A percentile compares a stretch with the other conserved stretches of the same genome.
Conservation (phyloP, 805 yeast species). For the Schwanniomyces vanrijiae region DNA sequence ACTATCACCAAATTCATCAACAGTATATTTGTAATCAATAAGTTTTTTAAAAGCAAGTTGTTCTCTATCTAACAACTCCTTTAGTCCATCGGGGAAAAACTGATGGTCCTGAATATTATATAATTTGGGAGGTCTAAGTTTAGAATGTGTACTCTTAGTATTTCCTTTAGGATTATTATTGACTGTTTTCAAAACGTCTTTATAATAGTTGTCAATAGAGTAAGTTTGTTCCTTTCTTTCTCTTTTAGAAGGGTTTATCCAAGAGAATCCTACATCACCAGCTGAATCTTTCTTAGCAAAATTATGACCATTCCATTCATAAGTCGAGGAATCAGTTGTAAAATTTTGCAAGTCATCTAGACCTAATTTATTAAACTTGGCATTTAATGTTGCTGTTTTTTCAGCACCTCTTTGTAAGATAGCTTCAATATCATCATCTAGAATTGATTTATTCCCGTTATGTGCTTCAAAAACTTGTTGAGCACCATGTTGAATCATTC, state of each 20-base stretch:
- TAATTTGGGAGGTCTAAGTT: conserved; percentile 62
- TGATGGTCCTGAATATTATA: conserved; percentile 72
- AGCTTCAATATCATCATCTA: conserved; percentile 76
- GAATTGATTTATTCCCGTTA: conserved; percentile 25
- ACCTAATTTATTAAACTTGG: conserved; percentile 82
- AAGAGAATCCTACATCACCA: conserved; percentile 42
- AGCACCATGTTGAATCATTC: conserved; percentile 98
- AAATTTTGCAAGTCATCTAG: conserved; percentile 92
- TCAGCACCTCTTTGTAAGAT: conserved; percentile 79
- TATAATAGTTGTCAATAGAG: conserved; percentile 73
- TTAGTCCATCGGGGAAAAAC: conserved; percentile 59
- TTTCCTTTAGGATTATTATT: conserved; percentile 8
- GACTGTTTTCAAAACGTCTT: conserved; percentile 54
- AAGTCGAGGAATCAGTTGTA: conserved; percentile 83
- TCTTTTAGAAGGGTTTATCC: conserved; percentile 77
- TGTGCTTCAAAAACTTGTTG: conserved; percentile 71
- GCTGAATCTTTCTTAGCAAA: conserved; percentile 57
- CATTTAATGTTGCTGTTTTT: conserved; percentile 75
- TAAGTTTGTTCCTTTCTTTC: conserved; percentile 79
- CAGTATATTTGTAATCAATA: conserved; percentile 56
- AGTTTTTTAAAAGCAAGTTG: conserved; percentile 62
- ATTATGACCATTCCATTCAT: conserved; percentile 95
- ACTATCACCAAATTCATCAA: conserved; percentile 60
- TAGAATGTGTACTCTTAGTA: conserved; percentile 13
- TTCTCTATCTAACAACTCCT: conserved; percentile 59